Evolutionary conservation across 2,329 filamentous ascomycete species (phyloP).

Genomic region (Passalora sequoiae): DNA sequence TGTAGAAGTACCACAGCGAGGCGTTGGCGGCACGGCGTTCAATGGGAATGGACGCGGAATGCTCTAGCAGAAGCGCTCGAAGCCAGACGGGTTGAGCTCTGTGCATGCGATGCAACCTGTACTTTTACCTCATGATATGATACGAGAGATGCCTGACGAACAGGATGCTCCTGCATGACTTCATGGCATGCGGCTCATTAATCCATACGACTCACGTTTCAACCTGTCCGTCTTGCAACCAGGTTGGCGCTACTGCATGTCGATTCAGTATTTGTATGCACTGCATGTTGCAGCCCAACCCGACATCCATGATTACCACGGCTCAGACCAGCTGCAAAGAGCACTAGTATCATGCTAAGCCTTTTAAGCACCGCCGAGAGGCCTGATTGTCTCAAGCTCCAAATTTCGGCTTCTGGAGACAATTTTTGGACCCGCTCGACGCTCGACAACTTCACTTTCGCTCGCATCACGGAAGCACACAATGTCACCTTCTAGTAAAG

Average conservation of each 20-base stretch:
- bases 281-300: no score
- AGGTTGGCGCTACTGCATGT: conserved; percentile 4
- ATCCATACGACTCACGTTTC: no score
- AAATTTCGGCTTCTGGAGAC: not conserved
- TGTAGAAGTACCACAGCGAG: no score
- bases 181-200: no score
- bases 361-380: no score
- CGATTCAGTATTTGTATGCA: not conserved
- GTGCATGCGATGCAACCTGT: not conserved
- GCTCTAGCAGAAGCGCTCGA: no score
- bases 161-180: no score
- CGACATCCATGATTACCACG: no score
- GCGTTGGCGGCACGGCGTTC: conserved; percentile 7
- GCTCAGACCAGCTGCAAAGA: no score
- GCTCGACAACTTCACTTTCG: not conserved
- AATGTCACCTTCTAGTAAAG: conserved; percentile 30
- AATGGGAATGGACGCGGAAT: no score
- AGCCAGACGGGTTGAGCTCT: no score
- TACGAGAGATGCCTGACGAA: conserved; percentile 2
- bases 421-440: not conserved
- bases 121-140: not conserved
- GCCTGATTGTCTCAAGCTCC: not conserved
- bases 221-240: not conserved
- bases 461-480: conserved; percentile 1
- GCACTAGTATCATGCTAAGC: no score